A percentile compares a stretch with the other conserved stretches of the same genome.
Evolutionary conservation across 805 yeast genomes (phyloP).

Genomic region (Metschnikowia baotianmanensis): DNA sequence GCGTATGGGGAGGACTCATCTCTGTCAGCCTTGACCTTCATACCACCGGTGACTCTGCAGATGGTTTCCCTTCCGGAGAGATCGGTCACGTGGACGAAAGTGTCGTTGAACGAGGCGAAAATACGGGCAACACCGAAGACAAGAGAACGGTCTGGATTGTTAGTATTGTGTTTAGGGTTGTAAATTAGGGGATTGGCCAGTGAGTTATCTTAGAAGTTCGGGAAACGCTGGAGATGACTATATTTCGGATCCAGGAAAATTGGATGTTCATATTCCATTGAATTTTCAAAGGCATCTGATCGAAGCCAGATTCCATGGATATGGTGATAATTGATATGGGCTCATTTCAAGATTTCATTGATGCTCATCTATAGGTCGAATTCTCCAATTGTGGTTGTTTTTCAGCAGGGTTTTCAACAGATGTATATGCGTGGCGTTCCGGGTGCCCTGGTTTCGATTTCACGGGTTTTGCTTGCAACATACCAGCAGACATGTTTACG

Average conservation of each 20-base stretch:
- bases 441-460: background rate
- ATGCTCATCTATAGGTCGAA: no score
- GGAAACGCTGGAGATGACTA: background rate
- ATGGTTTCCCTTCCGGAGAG: constrained; percentile 99
- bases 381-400: background rate
- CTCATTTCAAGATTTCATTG: no score
- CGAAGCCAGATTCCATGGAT: no score
- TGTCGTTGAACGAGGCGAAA: constrained; percentile 99
- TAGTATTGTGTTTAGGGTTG: no score
- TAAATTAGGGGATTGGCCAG: constrained; percentile 8
- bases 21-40: constrained; percentile 99
- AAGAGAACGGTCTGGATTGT: constrained; percentile 74
- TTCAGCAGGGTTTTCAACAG: background rate
- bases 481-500: constrained; percentile 26
- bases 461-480: constrained; percentile 9
- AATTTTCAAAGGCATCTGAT: no score
- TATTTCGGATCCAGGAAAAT: no score
- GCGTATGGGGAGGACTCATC: constrained; percentile 99
- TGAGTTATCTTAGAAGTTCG: background rate
- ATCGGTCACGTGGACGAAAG: constrained; percentile 99
- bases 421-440: background rate
- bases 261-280: no score
- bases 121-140: constrained; percentile 99
- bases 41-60: constrained; percentile 99
- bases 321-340: no score